Base-by-base conservation (phyloP, 2,329 filamentous ascomycete species). In the Verticillium dahliae region DNA sequence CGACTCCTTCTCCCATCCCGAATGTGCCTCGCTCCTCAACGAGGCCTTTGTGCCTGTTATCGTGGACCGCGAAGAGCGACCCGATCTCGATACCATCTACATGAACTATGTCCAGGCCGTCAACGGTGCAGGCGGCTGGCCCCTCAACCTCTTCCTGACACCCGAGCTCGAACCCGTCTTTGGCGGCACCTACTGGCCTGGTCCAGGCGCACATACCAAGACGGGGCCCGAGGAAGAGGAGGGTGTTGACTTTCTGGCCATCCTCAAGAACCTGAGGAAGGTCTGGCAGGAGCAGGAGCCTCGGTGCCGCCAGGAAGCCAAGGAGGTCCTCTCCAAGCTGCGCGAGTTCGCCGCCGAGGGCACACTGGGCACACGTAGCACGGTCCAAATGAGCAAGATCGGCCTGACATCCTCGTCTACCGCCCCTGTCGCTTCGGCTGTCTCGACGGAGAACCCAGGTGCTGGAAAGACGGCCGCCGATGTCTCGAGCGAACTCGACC, bases 31-130 rank as follows among this genome's bases (percentile, higher is more conserved):
- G 31, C 81, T 97, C 62, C 82, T 99, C 39, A 99, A 98, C 78
- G 81, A 88, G 63, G 85, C 86, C 62, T 99, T 98, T 74, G 86
- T 99, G 55, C 94, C 95, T 4, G 87, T 98, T 73, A 90, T 97
- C 69, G 85, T 98, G 70, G 95, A 99, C 75, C 87, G 93, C 63
- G 95, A 99, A 75, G 92, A 97, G 75, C 87, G 94, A 33, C 94
- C 94, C 9, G 93, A 98, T 71, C 87, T 98, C 66, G 95, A 99
- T 71, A 88, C 90, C 64, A 93, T 98, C 66, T 98, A 98, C 74
- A 97, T 97, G 92, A 97, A 97, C 78, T 99, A 97, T 74, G 89
- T 97, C 50, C 92, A 97, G 73, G 94, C 94, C 1, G 94, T 95
- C 11, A 96, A 90, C 62, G 92, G 90, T 22, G 89, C 86, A 1